Conservation (phyloP, 257 asterid genomes). For the Nicotiana undulata region DNA sequence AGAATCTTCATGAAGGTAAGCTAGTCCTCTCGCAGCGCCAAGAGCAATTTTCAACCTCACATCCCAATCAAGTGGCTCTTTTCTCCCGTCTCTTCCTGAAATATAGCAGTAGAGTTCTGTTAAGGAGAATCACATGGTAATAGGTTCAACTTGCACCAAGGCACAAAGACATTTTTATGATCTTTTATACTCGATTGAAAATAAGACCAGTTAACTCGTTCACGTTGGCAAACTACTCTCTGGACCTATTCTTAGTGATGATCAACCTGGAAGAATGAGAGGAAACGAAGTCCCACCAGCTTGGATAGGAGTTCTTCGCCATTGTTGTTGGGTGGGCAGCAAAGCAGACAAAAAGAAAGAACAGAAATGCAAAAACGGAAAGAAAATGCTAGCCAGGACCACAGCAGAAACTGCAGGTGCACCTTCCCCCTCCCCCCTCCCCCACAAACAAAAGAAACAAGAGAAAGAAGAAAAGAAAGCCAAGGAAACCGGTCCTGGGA, state of each 20-base stretch:
- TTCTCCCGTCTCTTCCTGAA: constrained; percentile 61
- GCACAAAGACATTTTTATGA: background rate
- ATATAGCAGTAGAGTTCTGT: constrained; percentile 13
- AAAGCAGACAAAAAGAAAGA: background rate
- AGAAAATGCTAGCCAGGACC: background rate
- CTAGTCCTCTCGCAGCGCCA: constrained; percentile 96
- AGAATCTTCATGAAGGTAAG: constrained; percentile 97
- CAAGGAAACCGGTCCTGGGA: background rate
- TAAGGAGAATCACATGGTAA: background rate
- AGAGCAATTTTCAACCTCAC: constrained; percentile 90
- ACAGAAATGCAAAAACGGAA: background rate
- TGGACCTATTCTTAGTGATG: background rate
- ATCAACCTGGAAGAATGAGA: background rate
- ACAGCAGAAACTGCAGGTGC: background rate
- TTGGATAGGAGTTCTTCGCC: background rate
- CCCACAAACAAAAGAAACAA: background rate
- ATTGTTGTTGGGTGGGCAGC: background rate
- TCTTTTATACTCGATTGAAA: background rate
- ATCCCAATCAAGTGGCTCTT: constrained; percentile 86
- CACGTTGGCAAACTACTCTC: background rate
- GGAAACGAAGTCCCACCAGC: background rate
- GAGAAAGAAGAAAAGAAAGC: background rate
- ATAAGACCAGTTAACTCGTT: background rate
- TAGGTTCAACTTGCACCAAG: background rate
- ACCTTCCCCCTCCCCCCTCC: background rate